Evolutionary conservation across 352 stramenopile species (phyloP).

Genomic region (Pythium sp.): DNA sequence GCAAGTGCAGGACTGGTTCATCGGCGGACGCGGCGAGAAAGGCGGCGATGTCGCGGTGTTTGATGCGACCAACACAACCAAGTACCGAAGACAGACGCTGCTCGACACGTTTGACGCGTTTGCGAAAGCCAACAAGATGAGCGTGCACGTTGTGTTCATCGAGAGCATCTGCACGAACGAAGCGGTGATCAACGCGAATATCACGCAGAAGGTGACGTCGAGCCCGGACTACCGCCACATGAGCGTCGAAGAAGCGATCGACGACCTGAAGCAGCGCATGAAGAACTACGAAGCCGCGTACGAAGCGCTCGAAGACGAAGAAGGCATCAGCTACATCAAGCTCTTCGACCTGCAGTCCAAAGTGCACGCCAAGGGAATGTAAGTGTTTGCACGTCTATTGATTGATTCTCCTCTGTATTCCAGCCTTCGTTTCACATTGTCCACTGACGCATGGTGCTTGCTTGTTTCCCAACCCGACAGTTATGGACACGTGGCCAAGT

Average conservation of each 20-base stretch:
- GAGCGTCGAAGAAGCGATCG: conserved; percentile 63
- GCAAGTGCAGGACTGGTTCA: conserved; percentile 66
- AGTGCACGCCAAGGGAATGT: conserved; percentile 83
- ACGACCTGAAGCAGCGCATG: conserved; percentile 79
- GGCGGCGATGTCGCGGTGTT: conserved; percentile 87
- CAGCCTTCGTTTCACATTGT: neutral
- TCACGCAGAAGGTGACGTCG: conserved; percentile 69
- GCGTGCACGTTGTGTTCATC: conserved; percentile 90
- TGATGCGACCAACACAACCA: conserved; percentile 90
- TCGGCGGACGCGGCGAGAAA: conserved; percentile 23
- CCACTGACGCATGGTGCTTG: conserved; percentile 1
- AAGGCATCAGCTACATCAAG: conserved; percentile 90
- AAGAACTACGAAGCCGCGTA: conserved; percentile 89
- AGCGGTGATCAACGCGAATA: conserved; percentile 83
- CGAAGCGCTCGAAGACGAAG: conserved; percentile 80
- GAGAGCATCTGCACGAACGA: conserved; percentile 93
- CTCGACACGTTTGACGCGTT: conserved; percentile 64
- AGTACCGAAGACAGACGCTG: conserved; percentile 44
- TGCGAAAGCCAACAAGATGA: conserved; percentile 56
- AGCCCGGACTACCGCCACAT: conserved; percentile 84
- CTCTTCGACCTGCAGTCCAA: conserved; percentile 88
- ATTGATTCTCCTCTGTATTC: neutral
- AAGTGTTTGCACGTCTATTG: conserved; percentile 17
- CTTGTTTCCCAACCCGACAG: conserved; percentile 10
- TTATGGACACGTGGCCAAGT: conserved; percentile 88